Conservation (phyloP, 2,329 filamentous ascomycete species). For the Rhynchosporium graminicola region DNA sequence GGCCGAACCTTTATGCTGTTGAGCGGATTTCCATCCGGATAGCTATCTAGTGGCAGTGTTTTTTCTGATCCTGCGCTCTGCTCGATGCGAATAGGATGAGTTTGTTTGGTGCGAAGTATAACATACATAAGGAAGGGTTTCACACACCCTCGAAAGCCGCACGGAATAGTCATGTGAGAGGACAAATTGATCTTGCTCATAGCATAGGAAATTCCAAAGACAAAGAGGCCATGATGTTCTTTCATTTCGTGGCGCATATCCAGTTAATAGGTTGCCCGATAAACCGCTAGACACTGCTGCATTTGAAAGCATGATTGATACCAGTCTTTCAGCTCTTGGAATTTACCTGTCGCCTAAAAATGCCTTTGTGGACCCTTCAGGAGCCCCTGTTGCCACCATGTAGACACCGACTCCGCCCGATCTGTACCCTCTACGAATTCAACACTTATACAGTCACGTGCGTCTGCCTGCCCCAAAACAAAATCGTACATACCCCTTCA, state of each 20-base stretch:
- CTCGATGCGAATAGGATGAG: too few species aligned
- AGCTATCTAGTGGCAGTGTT: neutral
- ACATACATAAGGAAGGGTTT: neutral
- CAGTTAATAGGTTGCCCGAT: too few species aligned
- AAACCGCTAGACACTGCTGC: too few species aligned
- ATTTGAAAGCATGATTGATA: too few species aligned
- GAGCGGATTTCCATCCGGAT: neutral
- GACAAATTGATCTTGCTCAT: too few species aligned
- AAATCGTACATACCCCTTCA: neutral
- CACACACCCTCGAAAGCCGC: too few species aligned
- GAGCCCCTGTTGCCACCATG: neutral
- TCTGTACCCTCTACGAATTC: neutral
- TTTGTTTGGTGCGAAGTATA: neutral
- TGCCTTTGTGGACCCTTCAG: too few species aligned
- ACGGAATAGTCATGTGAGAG: neutral
- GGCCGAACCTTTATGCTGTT: constrained; percentile 7
- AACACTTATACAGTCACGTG: neutral
- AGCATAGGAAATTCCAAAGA: too few species aligned
- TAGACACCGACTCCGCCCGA: neutral
- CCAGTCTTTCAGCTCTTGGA: too few species aligned
- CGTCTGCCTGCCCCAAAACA: neutral
- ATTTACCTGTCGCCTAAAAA: too few species aligned
- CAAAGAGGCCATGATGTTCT: too few species aligned
- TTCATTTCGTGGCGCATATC: too few species aligned
- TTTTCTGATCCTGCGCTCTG: neutral